Evolutionary conservation across 768 basidiomycete genomes (phyloP).

Genomic region (Boletus huronensis): DNA sequence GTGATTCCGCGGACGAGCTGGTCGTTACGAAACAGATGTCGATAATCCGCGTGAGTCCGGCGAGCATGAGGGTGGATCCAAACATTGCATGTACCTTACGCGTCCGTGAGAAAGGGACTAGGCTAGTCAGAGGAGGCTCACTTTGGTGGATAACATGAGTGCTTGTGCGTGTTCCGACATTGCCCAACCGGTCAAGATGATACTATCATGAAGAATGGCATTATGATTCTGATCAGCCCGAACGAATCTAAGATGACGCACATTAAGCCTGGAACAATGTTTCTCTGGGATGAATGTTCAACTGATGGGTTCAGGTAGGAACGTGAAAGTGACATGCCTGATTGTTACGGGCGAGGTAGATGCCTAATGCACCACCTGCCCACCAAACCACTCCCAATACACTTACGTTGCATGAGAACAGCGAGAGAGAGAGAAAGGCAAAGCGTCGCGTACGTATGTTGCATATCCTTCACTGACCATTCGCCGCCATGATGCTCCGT

Average conservation of each 20-base stretch:
- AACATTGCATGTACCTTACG: constrained; percentile 76
- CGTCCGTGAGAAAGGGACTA: neutral
- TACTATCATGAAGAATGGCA: constrained; percentile 38
- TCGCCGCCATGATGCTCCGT: constrained; percentile 79
- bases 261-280: constrained; percentile 80
- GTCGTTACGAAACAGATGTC: constrained; percentile 78
- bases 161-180: constrained; percentile 90
- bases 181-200: constrained; percentile 90
- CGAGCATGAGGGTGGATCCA: constrained; percentile 82
- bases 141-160: constrained; percentile 80
- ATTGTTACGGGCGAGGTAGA: constrained; percentile 75
- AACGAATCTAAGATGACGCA: constrained; percentile 33
- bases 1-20: constrained; percentile 24
- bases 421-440: neutral
- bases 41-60: constrained; percentile 73
- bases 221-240: neutral
- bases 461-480: constrained; percentile 94
- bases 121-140: constrained; percentile 23
- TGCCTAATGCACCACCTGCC: constrained; percentile 87
- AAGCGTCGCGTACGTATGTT: constrained; percentile 68
- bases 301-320: neutral
- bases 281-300: constrained; percentile 44
- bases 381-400: constrained; percentile 65
- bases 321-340: constrained; percentile 43
- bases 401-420: constrained; percentile 33